phyloP scores from a whole-genome alignment of 768 basidiomycete species.

The Hydnomerulius pinastri region DNA sequence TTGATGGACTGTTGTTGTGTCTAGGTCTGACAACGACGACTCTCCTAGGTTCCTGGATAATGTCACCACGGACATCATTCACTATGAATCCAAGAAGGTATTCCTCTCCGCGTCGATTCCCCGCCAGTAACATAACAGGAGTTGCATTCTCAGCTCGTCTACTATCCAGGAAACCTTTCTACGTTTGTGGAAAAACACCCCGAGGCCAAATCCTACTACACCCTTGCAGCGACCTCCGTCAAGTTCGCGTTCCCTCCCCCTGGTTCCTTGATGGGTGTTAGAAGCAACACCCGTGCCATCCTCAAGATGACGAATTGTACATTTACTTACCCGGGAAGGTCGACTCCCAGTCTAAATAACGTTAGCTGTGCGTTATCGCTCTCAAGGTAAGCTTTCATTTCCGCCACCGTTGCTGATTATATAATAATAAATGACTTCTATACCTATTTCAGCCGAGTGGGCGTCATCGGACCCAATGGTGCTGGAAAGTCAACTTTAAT shows the following conservation, averaged over 20 bases:
- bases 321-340: slow-evolving; percentile 89
- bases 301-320: slow-evolving; percentile 90
- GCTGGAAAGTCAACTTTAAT: slow-evolving; percentile 96
- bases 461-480: slow-evolving; percentile 90
- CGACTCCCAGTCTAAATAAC: slow-evolving; percentile 77
- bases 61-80: slow-evolving; percentile 95
- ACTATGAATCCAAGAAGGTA: slow-evolving; percentile 94
- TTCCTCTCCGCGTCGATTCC: slow-evolving; percentile 14
- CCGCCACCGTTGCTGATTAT: slow-evolving; percentile 22
- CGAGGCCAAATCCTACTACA: slow-evolving; percentile 96
- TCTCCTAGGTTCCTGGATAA: slow-evolving; percentile 81
- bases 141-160: slow-evolving; percentile 63
- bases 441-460: slow-evolving; percentile 68
- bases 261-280: slow-evolving; percentile 95
- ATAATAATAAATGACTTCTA: slow-evolving; percentile 20
- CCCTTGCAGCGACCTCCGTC: slow-evolving; percentile 88
- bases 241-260: slow-evolving; percentile 96
- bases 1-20: slow-evolving; percentile 11
- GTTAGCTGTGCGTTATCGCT: slow-evolving; percentile 93
- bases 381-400: slow-evolving; percentile 61
- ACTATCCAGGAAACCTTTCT: slow-evolving; percentile 92
- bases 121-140: slow-evolving; percentile 15
- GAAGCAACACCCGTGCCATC: slow-evolving; percentile 94
- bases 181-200: slow-evolving; percentile 88
- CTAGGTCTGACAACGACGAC: slow-evolving; percentile 9